A percentile compares a stretch with the other conserved stretches of the same genome.
Conservation (phyloP, 352 stramenopile species). For the Aphanomyces cochlioides region DNA sequence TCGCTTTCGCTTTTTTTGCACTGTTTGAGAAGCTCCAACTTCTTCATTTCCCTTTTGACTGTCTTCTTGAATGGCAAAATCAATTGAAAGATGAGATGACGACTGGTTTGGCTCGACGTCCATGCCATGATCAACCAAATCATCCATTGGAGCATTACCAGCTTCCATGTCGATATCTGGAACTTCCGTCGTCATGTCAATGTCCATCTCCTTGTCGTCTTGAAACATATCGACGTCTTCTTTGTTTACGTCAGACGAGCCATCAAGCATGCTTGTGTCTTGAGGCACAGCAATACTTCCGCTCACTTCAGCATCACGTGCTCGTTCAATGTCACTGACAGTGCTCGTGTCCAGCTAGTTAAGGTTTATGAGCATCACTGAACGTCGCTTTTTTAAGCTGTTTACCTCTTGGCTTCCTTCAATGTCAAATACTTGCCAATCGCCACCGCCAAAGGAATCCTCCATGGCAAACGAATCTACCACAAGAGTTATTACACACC, state of each 20-base stretch:
- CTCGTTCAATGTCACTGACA: slow-evolving; percentile 81
- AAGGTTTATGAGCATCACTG: neutral
- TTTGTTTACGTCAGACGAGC: slow-evolving; percentile 7
- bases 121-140: slow-evolving; percentile 15
- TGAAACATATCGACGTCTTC: slow-evolving; percentile 26
- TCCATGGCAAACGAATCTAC: slow-evolving; percentile 64
- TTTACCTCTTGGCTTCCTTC: slow-evolving; percentile 54
- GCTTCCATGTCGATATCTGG: slow-evolving; percentile 28
- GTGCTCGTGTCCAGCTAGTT: slow-evolving; percentile 52
- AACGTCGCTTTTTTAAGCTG: slow-evolving; percentile 4
- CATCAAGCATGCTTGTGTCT: slow-evolving; percentile 9
- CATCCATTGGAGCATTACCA: slow-evolving; percentile 8
- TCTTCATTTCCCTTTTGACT: slow-evolving; percentile 21
- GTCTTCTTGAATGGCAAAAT: slow-evolving; percentile 52
- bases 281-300: slow-evolving; percentile 18
- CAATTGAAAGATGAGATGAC: slow-evolving; percentile 62
- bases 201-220: slow-evolving; percentile 26
- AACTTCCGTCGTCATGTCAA: slow-evolving; percentile 31
- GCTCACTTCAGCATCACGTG: slow-evolving; percentile 58
- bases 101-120: slow-evolving; percentile 35
- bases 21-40: slow-evolving; percentile 23
- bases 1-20: slow-evolving; percentile 67
- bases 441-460: slow-evolving; percentile 69
- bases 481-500: neutral
- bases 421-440: slow-evolving; percentile 82